A percentile compares a stretch with the other conserved stretches of the same genome.
These are phyloP conservation scores for Scenedesmus sp. DNA, from an alignment of 163 green algal species.

Conservation along the genomic window DNA sequence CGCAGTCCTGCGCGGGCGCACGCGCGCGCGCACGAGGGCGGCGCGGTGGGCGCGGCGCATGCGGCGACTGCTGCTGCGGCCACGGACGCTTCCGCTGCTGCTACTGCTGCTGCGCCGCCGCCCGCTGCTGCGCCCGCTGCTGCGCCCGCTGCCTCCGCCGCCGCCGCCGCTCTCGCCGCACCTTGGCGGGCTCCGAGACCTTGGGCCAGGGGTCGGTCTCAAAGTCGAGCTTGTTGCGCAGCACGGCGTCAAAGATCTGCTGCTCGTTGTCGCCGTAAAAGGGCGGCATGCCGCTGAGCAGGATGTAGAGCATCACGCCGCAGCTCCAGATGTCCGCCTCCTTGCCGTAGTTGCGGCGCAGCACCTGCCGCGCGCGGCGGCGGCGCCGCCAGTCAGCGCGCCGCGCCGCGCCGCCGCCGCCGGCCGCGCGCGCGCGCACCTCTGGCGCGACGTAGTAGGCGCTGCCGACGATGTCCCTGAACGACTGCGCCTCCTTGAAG, in stretches of 20 bases:
- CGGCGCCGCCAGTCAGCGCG: not conserved
- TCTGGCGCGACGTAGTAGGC: conserved; percentile 97
- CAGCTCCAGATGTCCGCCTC: conserved; percentile 97
- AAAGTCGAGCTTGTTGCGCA: conserved; percentile 92
- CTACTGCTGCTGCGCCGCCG: not conserved
- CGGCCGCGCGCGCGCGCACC: not conserved
- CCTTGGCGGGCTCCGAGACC: conserved; percentile 72
- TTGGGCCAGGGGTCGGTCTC: conserved; percentile 88
- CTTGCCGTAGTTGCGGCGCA: conserved; percentile 79
- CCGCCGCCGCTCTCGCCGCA: not conserved
- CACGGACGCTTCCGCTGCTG: not conserved
- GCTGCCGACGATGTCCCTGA: conserved; percentile 93
- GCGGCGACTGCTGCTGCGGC: not conserved
- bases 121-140: not conserved
- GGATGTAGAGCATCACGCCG: conserved; percentile 99
- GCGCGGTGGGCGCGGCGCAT: not conserved
- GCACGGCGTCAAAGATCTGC: conserved; percentile 91
- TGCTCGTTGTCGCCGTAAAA: conserved; percentile 98
- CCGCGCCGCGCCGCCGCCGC: not conserved
- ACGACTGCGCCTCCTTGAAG: conserved; percentile 84
- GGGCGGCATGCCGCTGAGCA: conserved; percentile 93
- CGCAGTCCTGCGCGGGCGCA: conserved; percentile 80
- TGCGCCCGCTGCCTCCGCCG: not conserved
- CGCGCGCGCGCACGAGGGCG: too few species aligned
- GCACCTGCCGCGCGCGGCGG: conserved; percentile 55